Evolutionary conservation across 2,329 filamentous ascomycete genomes (phyloP), one percentile per base, ranked within the genome.

Genomic region (Fusarium mangiferae): DNA sequence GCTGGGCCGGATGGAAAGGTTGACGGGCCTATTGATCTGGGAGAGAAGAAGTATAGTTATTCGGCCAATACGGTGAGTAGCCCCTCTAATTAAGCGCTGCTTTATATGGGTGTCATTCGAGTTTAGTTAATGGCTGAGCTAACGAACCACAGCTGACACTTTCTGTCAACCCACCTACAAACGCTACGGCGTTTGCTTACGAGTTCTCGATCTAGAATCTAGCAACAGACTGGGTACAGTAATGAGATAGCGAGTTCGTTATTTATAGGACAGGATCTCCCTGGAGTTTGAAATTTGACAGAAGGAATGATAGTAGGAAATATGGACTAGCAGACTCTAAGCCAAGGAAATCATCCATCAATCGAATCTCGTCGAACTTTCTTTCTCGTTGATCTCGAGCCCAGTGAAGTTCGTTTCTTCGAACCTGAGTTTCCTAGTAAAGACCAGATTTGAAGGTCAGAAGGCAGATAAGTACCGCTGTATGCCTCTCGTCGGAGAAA

Each of bases 241-340:
- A 12, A 35, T 15, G 4, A 7, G 4, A 52, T 24, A 14, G n/a
- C 4, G 7, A 20, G 1, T 35, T 4, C 7, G 8, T 26, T 11
- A 20, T 12, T 35, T 14, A 20, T 15, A 20, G 7, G 12, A 52
- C 0, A 6, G 24, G 3, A 6, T 1, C 2, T 30, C 10, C 28
- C 10, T 30, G 10, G 24, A 20, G 8, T 2, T 15, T 1, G 1
- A 26, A 6, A 26, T 7, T 8, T 35, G 17, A 11, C 3, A 35
- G 1, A 24, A 35, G 9, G 17, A 35, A 11, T 1, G 1, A 6
- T 1, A 20, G 6, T 15, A 52, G 17, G n/a, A 24, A 24, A 51
- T 12, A 5, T 12, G 30, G 30, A 30, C 30, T 48, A 6, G 5
- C 7, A 7, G 6, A 22, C 45, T 48, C 4, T 10, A 1, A 24